phyloP scores from a whole-genome alignment of 176 grass and related monocot species.

The Oryza nivara region DNA sequence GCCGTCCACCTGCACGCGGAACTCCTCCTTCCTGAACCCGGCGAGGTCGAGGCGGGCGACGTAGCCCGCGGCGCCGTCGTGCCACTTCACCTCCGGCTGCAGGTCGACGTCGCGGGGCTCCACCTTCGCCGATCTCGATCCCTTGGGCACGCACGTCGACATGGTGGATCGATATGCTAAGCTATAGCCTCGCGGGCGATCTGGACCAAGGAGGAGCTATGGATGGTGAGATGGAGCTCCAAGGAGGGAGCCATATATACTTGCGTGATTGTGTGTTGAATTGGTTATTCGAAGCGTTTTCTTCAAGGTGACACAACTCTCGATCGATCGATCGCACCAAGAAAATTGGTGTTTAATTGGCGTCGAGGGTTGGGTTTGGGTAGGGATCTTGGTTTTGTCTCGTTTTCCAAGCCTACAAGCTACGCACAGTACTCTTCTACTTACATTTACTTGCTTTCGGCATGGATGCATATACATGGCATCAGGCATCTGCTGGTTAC shows the following conservation, averaged over 20 bases:
- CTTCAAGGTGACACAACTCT: not conserved
- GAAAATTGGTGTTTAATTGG: not conserved
- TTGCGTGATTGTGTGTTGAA: not conserved
- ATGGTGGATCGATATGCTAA: not conserved
- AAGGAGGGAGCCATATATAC: not conserved
- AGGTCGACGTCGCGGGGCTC: constrained; percentile 32
- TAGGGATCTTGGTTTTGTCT: not conserved
- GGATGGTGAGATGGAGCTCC: not conserved
- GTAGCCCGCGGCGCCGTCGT: constrained; percentile 20
- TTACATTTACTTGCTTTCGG: not conserved
- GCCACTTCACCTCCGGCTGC: constrained; percentile 30
- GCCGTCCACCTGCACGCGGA: constrained; percentile 52
- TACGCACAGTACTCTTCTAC: no score
- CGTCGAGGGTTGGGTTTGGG: not conserved
- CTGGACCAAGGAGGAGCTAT: not conserved
- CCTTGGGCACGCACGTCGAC: not conserved
- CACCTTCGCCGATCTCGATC: not conserved
- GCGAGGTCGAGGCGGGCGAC: constrained; percentile 45
- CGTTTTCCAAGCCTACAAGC: no score
- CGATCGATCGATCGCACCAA: not conserved
- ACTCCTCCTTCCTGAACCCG: constrained; percentile 61
- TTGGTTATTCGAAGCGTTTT: constrained; percentile 29
- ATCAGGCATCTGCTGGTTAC: not conserved
- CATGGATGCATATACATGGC: not conserved
- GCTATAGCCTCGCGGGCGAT: no score